These are phyloP conservation scores for Microbotryum intermedium DNA, from an alignment of 1,284 basidiomycete species.

Conservation along the genomic window DNA sequence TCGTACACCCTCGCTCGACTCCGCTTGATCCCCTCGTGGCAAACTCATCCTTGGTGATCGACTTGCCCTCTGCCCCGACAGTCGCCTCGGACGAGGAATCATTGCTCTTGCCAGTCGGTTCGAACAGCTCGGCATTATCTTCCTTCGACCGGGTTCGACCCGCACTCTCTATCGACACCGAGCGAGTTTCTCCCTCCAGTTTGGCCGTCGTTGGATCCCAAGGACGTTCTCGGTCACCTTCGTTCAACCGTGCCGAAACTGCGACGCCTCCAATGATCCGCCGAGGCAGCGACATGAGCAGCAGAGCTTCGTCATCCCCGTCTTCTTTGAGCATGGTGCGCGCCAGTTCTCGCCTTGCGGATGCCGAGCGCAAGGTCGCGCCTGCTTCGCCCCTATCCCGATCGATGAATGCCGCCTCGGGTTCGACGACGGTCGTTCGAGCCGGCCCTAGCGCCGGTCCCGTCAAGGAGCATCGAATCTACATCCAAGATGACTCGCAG, in stretches of 20 bases:
- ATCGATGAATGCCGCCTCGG: neutral
- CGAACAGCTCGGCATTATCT: too few species aligned
- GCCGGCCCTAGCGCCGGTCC: neutral
- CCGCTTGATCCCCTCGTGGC: conserved; percentile 25
- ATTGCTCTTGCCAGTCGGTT: too few species aligned
- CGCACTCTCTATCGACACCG: too few species aligned
- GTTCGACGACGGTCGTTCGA: neutral
- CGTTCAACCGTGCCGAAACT: neutral
- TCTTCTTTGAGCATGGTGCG: too few species aligned
- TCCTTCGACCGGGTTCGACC: too few species aligned
- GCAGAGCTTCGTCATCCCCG: neutral
- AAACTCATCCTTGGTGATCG: conserved; percentile 17
- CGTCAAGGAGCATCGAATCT: conserved; percentile 11
- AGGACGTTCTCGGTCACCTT: too few species aligned
- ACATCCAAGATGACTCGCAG: neutral
- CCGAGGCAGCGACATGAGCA: neutral
- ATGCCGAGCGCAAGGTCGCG: too few species aligned
- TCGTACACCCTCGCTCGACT: conserved; percentile 15
- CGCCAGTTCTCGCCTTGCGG: too few species aligned
- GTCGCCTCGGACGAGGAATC: too few species aligned
- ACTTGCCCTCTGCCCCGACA: conserved; percentile 5
- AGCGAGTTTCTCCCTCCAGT: too few species aligned
- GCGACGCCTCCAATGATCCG: neutral
- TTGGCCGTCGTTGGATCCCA: too few species aligned
- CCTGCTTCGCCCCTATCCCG: neutral